A percentile compares a stretch with the other conserved stretches of the same genome.
These are phyloP conservation scores for Jacaranda mimosifolia DNA, from an alignment of 257 asterid genomes.

Conservation along the genomic window DNA sequence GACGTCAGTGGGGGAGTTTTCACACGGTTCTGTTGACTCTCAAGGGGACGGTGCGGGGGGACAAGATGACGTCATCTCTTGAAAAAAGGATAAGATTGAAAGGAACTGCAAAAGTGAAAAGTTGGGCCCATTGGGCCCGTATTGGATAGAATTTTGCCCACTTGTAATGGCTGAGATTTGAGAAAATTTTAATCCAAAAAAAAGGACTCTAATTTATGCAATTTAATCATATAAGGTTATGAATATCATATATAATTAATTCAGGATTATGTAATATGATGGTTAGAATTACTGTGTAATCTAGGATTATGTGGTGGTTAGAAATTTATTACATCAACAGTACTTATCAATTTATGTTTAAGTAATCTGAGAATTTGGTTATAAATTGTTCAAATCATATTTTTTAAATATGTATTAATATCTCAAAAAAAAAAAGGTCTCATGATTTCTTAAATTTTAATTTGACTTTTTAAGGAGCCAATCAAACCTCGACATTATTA, in stretches of 20 bases:
- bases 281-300: background rate
- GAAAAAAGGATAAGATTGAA: background rate
- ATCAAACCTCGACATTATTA: background rate
- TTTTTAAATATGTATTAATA: background rate
- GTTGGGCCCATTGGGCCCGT: conserved; percentile 13
- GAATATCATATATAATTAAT: background rate
- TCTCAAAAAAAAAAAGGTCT: background rate
- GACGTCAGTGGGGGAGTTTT: background rate
- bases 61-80: background rate
- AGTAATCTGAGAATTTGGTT: background rate
- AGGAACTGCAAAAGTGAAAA: background rate
- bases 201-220: background rate
- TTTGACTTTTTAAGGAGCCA: background rate
- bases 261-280: background rate
- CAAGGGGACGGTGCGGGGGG: background rate
- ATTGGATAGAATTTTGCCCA: background rate
- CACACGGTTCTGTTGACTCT: conserved; percentile 39
- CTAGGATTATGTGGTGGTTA: background rate
- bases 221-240: background rate
- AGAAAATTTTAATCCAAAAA: background rate
- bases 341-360: background rate
- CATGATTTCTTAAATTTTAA: background rate
- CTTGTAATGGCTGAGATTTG: background rate
- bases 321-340: background rate
- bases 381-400: background rate